Evolutionary conservation across 1,284 basidiomycete genomes (phyloP), one percentile per base, ranked within the genome.

Genomic region (Melampsora americana): DNA sequence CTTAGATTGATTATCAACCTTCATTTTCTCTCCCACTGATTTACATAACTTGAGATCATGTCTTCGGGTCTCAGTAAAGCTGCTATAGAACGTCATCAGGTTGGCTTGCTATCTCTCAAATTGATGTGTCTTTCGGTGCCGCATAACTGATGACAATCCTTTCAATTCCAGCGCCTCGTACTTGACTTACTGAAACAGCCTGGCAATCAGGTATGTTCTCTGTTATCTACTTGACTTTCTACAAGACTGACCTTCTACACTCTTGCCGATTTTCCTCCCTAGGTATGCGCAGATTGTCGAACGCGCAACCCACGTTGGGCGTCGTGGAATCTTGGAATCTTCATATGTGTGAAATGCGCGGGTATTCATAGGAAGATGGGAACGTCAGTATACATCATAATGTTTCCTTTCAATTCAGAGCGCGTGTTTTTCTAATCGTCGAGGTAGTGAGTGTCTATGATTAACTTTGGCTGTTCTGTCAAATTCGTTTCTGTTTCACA

Each of bases 341-440:
- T 82, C 74, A 77, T 79, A 59, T 67, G 16, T 62, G 23, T 46
- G 20, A 64, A 81, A 69, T 84, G 83, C 68, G 83, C 83, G 0
- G 80, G 79, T 26, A 81, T 83, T 46, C 83, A 84, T 66, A 80
- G 83, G 42, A 82, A 83, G 77, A 80, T 84, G 79, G 82, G 82
- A 11, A 81, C 81, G 71, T 70, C 16, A 59, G 75, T 64, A 28
- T 35, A 35, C 12, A 46, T 65, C 18, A 35, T 1, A n/a, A 5
- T 46, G 3, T 3, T 28, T 14, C 53, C 20, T 28, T 23, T 12
- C n/a, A 56, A 14, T 7, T 23, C 26, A 28, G 7, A 28, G n/a
- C 39, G 66, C 69, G 64, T 42, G 35, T 23, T 18, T 71, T 35
- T 62, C 7, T 23, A 26, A 62, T 28, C 28, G 7, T 53, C 14